Conservation (phyloP, 805 yeast genomes). For the Zygosaccharomyces gambellarensis region DNA sequence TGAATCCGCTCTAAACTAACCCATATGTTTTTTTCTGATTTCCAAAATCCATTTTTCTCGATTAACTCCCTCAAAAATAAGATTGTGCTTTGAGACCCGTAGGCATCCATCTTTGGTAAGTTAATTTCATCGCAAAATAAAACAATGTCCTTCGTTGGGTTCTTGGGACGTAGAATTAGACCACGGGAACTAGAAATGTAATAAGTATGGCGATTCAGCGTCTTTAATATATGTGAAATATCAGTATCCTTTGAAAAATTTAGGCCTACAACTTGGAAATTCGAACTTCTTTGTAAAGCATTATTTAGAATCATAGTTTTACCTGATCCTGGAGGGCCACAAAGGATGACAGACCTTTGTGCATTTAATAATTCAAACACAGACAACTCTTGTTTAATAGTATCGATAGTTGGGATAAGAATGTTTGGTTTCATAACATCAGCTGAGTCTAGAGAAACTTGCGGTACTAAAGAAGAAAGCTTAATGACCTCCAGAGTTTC, state of each 20-base stretch:
- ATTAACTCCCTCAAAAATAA: constrained; percentile 69
- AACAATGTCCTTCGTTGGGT: constrained; percentile 65
- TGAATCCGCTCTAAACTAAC: constrained; percentile 58
- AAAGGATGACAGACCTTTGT: constrained; percentile 59
- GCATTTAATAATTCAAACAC: constrained; percentile 53
- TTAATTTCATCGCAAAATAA: constrained; percentile 91
- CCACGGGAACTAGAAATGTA: constrained; percentile 54
- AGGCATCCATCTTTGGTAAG: constrained; percentile 65
- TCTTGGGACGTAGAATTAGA: constrained; percentile 49
- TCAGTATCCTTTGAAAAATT: constrained; percentile 82
- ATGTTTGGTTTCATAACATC: constrained; percentile 56
- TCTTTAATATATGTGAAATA: constrained; percentile 53
- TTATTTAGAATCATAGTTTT: constrained; percentile 86
- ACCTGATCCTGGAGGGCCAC: constrained; percentile 98
- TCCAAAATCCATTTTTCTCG: constrained; percentile 77
- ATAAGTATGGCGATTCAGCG: constrained; percentile 69
- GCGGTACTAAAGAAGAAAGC: constrained; percentile 40
- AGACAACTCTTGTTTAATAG: constrained; percentile 58
- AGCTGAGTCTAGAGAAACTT: constrained; percentile 48
- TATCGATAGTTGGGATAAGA: constrained; percentile 76
- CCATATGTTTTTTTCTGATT: constrained; percentile 56
- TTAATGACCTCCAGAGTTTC: constrained; percentile 1
- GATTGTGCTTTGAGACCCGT: constrained; percentile 68
- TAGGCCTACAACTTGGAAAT: constrained; percentile 57
- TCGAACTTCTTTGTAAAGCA: constrained; percentile 54